Evolutionary conservation across 225 moss, liverwort and hornwort species (phyloP).

Genomic region (Takakia lepidozioides): DNA sequence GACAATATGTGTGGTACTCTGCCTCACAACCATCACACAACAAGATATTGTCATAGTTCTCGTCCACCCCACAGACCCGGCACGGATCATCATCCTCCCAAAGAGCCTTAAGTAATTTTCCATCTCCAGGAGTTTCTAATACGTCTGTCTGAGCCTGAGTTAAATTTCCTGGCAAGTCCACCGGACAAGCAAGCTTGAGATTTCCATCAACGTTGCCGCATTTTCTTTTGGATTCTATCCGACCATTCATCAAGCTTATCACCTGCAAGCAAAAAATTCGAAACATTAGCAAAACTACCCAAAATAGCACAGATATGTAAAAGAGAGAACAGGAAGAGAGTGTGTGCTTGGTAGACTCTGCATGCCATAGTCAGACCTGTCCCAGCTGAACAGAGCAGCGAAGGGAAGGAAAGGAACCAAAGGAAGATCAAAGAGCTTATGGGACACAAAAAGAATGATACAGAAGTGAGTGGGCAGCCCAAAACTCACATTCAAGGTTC

Average conservation of each 20-base stretch:
- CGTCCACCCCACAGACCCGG: constrained; percentile 85
- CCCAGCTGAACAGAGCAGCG: no score
- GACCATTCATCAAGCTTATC: constrained; percentile 47
- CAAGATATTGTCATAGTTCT: constrained; percentile 93
- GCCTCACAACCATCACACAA: constrained; percentile 97
- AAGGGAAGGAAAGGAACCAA: no score
- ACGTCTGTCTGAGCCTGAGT: constrained; percentile 19
- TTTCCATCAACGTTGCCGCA: constrained; percentile 10
- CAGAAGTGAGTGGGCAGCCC: no score
- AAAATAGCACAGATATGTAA: no score
- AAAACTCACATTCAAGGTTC: no score
- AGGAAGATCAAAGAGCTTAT: no score
- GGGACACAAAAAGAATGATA: no score
- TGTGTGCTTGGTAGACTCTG: no score
- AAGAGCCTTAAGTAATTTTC: constrained; percentile 77
- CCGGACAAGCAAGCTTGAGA: no score
- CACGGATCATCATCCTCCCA: constrained; percentile 96
- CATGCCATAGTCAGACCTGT: no score
- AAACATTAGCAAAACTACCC: no score
- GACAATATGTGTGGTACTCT: constrained; percentile 92
- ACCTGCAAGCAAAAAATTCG: constrained; percentile 36
- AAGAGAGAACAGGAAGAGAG: no score
- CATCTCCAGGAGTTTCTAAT: constrained; percentile 29
- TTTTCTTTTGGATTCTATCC: constrained; percentile 37
- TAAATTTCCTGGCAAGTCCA: constrained; percentile 16